Base-by-base conservation (phyloP, 192 early-diverging fungal genomes). In the Coemansia sp. region DNA sequence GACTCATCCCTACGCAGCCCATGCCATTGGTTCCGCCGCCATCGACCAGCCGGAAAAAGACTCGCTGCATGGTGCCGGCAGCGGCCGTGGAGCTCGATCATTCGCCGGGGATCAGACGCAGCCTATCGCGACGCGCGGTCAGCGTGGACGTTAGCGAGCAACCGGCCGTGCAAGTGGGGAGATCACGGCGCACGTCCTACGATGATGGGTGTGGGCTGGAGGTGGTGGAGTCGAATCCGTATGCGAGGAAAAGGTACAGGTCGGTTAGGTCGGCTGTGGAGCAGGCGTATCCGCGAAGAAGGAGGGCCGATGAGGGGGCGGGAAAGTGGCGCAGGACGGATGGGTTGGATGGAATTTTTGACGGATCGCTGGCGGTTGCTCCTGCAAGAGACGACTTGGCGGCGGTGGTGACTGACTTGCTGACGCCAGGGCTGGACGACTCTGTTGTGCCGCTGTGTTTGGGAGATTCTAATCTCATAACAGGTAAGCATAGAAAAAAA, bases 41-140 rank as follows among this genome's bases (percentile, higher is more conserved):
- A 11, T 47, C 33, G 23, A 43, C 62, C 16, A 18, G 66, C 0
- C 42, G 65, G 18, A 80, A 75, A 37, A 80, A 80, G 66, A 63
- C 69, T 2, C 72, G 77, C 3, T 80, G 77, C 65, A 75, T 75
- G 69, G 77, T 80, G 2, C 73, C 77, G 3, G 69, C 77, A 3
- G 69, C 71, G 6, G 77, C 77, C 12, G 77, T 80, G 14, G 77
- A 80, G 64, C 62, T 69, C 7, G 77, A 75, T 31, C 59, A 75
- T 4, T 38, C 64, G 20, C 65, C 66, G 3, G 47, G 60, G 2
- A 41, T 61, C 31, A 61, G 60, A 28, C 74, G 68, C 20, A 61
- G 77, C 13, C 53, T 50, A 13, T 65, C 61, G 25, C 59, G 72
- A 10, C 64, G 77, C 7, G 77, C 77, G 0, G 68, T 65, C 43